Conservation (phyloP, 176 grass and related monocot species). For the Musa acuminata region DNA sequence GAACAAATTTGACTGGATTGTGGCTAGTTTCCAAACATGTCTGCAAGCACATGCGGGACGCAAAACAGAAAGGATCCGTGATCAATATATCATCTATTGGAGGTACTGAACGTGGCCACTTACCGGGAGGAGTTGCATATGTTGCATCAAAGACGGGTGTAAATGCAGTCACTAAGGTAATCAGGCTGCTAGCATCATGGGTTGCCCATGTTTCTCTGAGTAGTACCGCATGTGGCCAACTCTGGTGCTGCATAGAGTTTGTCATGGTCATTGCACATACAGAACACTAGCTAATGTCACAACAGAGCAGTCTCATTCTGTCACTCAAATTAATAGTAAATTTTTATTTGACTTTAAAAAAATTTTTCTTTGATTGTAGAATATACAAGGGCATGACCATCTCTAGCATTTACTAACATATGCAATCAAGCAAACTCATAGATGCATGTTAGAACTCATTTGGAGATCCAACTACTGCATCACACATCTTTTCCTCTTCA, state of each 20-base stretch:
- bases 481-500: too few species aligned
- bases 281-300: too few species aligned
- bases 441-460: background rate
- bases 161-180: constrained; percentile 62
- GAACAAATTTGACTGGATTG: constrained; percentile 76
- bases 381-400: background rate
- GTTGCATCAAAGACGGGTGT: constrained; percentile 53
- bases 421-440: too few species aligned
- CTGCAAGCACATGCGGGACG: constrained; percentile 48
- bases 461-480: too few species aligned
- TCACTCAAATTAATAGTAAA: too few species aligned
- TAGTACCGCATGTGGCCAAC: background rate
- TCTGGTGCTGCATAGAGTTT: background rate
- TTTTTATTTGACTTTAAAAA: too few species aligned
- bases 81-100: constrained; percentile 69
- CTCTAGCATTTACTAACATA: background rate
- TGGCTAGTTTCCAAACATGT: constrained; percentile 82
- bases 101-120: constrained; percentile 48
- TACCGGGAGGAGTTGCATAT: constrained; percentile 59
- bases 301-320: too few species aligned
- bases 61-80: constrained; percentile 57
- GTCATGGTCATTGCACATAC: background rate
- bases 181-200: background rate
- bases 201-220: background rate
- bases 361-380: background rate